phyloP scores from a whole-genome alignment of 208 protist species.

The Phytomonas sp. region DNA sequence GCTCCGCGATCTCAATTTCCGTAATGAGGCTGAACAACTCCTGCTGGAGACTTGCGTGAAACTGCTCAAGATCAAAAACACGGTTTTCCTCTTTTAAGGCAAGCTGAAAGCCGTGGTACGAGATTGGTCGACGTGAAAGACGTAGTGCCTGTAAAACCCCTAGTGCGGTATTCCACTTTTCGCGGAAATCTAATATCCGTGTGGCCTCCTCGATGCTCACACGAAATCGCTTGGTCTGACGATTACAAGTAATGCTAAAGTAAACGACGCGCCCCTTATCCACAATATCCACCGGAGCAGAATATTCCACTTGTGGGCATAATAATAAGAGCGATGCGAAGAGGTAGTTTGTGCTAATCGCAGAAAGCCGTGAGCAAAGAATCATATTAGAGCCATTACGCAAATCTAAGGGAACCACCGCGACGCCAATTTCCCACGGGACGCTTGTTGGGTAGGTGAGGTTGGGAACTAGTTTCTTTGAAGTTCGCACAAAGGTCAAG shows the following conservation, averaged over 20 bases:
- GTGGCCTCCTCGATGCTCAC: constrained; percentile 61
- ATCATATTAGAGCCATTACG: constrained; percentile 44
- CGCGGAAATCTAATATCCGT: constrained; percentile 77
- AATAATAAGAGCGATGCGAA: constrained; percentile 75
- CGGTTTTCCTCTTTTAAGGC: constrained; percentile 65
- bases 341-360: constrained; percentile 64
- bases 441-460: constrained; percentile 22
- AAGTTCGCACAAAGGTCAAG: constrained; percentile 80
- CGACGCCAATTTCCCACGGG: constrained; percentile 51
- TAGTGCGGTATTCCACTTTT: constrained; percentile 51
- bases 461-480: constrained; percentile 65
- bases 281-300: constrained; percentile 40
- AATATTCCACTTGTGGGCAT: constrained; percentile 80
- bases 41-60: constrained; percentile 47
- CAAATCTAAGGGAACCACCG: constrained; percentile 57
- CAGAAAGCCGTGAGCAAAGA: constrained; percentile 41
- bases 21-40: constrained; percentile 60
- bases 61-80: constrained; percentile 50
- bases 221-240: constrained; percentile 80
- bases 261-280: constrained; percentile 49
- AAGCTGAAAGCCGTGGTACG: constrained; percentile 52
- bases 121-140: constrained; percentile 43
- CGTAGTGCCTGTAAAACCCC: constrained; percentile 75
- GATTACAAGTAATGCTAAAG: constrained; percentile 80
- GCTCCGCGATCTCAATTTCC: constrained; percentile 67